Conservation (phyloP, 352 stramenopile genomes). For the Ophiocytium majus region DNA sequence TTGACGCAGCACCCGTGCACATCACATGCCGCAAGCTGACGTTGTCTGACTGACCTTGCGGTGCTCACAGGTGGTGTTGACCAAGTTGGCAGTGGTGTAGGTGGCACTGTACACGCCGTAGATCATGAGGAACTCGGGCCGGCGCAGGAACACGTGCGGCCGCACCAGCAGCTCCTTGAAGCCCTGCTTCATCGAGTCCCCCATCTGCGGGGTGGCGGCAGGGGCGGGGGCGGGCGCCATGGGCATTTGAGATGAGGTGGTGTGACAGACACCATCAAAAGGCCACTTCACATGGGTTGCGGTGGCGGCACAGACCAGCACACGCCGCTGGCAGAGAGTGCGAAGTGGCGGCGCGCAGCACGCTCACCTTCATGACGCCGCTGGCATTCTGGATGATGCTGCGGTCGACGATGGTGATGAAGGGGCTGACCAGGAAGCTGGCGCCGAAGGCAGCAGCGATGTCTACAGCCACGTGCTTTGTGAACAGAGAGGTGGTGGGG, state of each 20-base stretch:
- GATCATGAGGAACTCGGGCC: constrained; percentile 79
- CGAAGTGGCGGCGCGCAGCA: background rate
- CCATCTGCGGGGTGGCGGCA: background rate
- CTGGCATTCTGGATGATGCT: constrained; percentile 53
- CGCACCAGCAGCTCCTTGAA: constrained; percentile 29
- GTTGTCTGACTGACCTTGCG: constrained; percentile 24
- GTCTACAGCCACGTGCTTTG: constrained; percentile 25
- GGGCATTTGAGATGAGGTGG: background rate
- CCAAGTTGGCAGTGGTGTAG: constrained; percentile 76
- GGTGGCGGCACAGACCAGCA: background rate
- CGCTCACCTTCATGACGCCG: constrained; percentile 37
- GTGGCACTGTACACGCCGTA: constrained; percentile 82
- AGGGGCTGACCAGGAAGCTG: constrained; percentile 38
- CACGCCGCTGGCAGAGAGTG: background rate
- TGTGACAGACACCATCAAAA: no score
- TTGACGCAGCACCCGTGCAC: no score
- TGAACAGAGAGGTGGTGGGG: no score
- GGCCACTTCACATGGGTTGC: no score
- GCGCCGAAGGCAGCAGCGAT: constrained; percentile 12
- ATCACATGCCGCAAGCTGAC: no score
- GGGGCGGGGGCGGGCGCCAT: no score
- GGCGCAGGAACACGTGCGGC: constrained; percentile 67
- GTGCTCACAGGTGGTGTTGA: constrained; percentile 76
- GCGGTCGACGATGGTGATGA: constrained; percentile 49
- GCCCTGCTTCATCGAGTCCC: background rate